These are phyloP conservation scores for Pinus taeda DNA, from an alignment of 75 land plant species.

Conservation along the genomic window DNA sequence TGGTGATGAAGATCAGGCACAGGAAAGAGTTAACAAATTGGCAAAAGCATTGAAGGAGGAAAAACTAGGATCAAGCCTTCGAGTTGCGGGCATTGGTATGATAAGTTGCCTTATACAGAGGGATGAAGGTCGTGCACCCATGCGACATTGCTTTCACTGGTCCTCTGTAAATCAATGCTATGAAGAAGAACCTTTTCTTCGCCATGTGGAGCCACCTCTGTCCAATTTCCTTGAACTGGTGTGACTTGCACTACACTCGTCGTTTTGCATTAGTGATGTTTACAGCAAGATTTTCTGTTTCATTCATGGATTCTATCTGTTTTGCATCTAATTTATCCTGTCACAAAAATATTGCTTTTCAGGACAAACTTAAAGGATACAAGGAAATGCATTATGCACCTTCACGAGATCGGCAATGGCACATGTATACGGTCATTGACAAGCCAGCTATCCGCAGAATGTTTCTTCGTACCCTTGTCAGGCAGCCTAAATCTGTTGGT, in stretches of 20 bases:
- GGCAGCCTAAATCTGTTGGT: conserved; percentile 73
- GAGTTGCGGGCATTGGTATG: conserved; percentile 70
- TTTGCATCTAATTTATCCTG: background rate
- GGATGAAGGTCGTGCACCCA: conserved; percentile 96
- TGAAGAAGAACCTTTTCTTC: conserved; percentile 93
- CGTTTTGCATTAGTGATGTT: background rate
- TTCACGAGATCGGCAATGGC: conserved; percentile 97
- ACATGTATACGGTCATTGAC: conserved; percentile 80
- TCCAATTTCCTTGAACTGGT: conserved; percentile 96
- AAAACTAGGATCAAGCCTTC: conserved; percentile 53
- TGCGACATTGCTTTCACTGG: conserved; percentile 97
- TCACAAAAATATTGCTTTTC: conserved; percentile 10
- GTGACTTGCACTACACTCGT: conserved; percentile 6
- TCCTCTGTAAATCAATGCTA: conserved; percentile 62
- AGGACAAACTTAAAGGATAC: conserved; percentile 92
- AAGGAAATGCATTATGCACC: conserved; percentile 71
- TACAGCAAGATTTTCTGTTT: conserved; percentile 1
- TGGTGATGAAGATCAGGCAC: conserved; percentile 99
- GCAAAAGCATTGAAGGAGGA: conserved; percentile 81
- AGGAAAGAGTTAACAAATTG: conserved; percentile 88
- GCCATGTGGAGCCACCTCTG: conserved; percentile 95
- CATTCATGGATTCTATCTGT: background rate
- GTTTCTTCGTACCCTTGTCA: conserved; percentile 87
- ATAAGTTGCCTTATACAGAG: conserved; percentile 97
- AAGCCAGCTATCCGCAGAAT: conserved; percentile 73